Percentiles rank a stretch among this genome's conserved stretches.
These are phyloP conservation scores for Penicillium ucsense DNA, from an alignment of 495 filamentous ascomycete genomes.

Conservation along the genomic window DNA sequence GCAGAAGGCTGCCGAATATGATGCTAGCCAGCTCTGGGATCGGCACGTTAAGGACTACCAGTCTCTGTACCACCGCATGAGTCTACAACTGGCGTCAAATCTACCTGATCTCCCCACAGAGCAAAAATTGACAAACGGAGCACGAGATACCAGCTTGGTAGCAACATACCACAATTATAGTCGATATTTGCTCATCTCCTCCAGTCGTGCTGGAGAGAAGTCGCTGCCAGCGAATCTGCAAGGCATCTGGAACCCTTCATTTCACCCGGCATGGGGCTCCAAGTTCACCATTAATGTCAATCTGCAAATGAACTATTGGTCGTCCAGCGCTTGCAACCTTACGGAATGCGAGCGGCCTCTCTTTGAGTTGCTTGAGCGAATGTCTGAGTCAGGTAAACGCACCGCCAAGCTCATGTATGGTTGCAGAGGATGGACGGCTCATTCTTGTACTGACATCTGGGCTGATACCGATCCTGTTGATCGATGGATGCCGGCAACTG, in stretches of 20 bases:
- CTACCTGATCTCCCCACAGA: constrained; percentile 21
- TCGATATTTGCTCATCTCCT: constrained; percentile 38
- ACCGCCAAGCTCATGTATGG: constrained; percentile 40
- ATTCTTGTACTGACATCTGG: constrained; percentile 43
- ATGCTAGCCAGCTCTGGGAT: constrained; percentile 12
- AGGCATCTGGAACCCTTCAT: constrained; percentile 46
- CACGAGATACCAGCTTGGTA: constrained; percentile 27
- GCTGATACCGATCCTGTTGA: constrained; percentile 39
- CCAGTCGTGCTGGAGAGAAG: constrained; percentile 25
- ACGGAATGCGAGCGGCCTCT: constrained; percentile 26
- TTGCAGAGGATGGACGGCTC: constrained; percentile 36
- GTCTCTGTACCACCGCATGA: constrained; percentile 22
- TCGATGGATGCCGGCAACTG: constrained; percentile 32
- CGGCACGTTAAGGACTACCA: constrained; percentile 25
- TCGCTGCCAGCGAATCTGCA: constrained; percentile 48
- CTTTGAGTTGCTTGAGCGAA: constrained; percentile 31
- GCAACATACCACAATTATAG: constrained; percentile 39
- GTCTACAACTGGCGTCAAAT: constrained; percentile 16
- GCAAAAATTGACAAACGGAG: constrained; percentile 10
- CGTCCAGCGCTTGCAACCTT: constrained; percentile 33
- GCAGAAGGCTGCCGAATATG: constrained; percentile 9
- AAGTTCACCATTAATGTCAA: constrained; percentile 54
- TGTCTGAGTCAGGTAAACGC: constrained; percentile 22
- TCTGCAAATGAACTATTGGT: constrained; percentile 54
- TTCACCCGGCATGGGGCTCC: constrained; percentile 40